Conservation (phyloP, 2,329 filamentous ascomycete genomes). For the Niveomyces coronatus region DNA sequence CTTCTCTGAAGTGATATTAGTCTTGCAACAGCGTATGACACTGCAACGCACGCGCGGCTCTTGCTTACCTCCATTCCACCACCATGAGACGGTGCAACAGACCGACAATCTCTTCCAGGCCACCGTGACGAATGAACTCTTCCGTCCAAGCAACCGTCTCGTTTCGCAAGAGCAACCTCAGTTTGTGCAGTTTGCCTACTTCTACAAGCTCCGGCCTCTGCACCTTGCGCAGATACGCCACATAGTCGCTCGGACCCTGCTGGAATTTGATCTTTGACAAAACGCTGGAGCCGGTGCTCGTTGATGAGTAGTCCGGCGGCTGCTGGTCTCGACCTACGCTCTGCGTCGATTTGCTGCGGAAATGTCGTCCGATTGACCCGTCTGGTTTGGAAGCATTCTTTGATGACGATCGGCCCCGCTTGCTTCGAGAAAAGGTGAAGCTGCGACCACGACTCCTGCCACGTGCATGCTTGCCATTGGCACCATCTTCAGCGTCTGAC, state of each 20-base stretch:
- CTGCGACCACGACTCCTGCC: conserved; percentile 56
- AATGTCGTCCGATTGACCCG: conserved; percentile 48
- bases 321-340: conserved; percentile 53
- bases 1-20: conserved; percentile 54
- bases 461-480: conserved; percentile 38
- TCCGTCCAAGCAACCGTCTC: conserved; percentile 96
- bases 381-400: conserved; percentile 67
- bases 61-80: conserved; percentile 81
- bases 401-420: conserved; percentile 55
- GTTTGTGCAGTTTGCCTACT: conserved; percentile 90
- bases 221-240: conserved; percentile 71
- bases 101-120: conserved; percentile 84
- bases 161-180: conserved; percentile 79
- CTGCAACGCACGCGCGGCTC: neutral
- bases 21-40: conserved; percentile 13
- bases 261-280: conserved; percentile 63
- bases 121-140: conserved; percentile 76
- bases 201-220: conserved; percentile 76
- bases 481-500: conserved; percentile 32
- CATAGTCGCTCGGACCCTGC: conserved; percentile 72
- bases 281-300: conserved; percentile 44
- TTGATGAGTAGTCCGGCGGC: conserved; percentile 35
- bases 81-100: conserved; percentile 86
- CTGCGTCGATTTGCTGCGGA: conserved; percentile 63
- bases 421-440: conserved; percentile 62